A percentile compares a stretch with the other conserved stretches of the same genome.
Conservation (phyloP, 805 yeast genomes). For the Isabelozyma heimii region DNA sequence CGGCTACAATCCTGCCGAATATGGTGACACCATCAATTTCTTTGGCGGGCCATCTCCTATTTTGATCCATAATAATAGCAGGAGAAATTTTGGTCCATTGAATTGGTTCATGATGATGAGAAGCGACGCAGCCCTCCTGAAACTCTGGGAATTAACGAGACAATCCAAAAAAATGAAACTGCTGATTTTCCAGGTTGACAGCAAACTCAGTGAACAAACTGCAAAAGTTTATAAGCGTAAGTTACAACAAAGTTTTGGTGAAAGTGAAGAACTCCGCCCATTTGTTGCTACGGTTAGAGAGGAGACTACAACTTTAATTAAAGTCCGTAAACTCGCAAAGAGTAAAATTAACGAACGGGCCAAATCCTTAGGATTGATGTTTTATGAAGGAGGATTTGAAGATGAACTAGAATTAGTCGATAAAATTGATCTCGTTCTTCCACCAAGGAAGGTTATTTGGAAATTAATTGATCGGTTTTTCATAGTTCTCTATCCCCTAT, state of each 20-base stretch:
- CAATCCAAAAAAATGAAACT: neutral
- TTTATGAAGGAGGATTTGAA: constrained; percentile 27
- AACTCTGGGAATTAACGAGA: neutral
- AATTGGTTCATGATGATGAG: neutral
- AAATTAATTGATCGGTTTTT: constrained; percentile 40
- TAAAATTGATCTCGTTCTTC: constrained; percentile 33
- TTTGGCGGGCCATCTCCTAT: neutral
- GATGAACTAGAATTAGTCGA: constrained; percentile 21
- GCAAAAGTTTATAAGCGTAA: neutral
- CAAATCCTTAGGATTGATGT: constrained; percentile 21
- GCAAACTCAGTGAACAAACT: neutral
- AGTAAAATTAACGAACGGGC: constrained; percentile 12
- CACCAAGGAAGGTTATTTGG: constrained; percentile 35
- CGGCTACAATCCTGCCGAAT: neutral
- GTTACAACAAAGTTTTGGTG: neutral
- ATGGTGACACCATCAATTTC: neutral
- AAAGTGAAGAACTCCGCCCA: too few species aligned
- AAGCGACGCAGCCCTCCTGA: neutral
- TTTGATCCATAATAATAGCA: neutral
- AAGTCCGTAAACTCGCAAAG: neutral
- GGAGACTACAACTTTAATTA: neutral
- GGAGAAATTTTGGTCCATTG: neutral
- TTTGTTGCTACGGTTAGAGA: neutral
- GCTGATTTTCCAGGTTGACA: neutral
- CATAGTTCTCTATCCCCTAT: constrained; percentile 39